Base-by-base conservation (phyloP, 108 stramenopile genomes). In the Conticribra weissflogii region DNA sequence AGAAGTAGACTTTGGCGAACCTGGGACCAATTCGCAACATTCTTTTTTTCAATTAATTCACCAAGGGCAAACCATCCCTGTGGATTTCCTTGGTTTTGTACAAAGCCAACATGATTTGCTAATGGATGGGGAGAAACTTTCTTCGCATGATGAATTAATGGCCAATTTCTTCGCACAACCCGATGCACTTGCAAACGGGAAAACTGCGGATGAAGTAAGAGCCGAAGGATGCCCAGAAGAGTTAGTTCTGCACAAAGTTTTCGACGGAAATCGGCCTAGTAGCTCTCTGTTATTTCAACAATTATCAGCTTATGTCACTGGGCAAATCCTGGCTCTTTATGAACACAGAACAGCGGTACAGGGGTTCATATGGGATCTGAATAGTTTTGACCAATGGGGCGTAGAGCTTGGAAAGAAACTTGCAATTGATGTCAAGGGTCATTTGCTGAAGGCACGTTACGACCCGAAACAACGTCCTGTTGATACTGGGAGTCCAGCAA, bases 381-480 rank as follows among this genome's bases (percentile, higher is more conserved):
- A 98, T 68, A 95, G 94, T n/a, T 99, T 98, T 67, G 99, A 99
- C 80, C 99, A 99, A 77, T 99, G 97, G 96, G 99, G 99, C 23
- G 99, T 99, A 9, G 97, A 99, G 79, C 93, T 99, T 12, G 99
- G 99, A 41, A 99, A 99, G 86, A 94, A 96, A 71, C 84, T 98
- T n/a, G 99, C 99, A 9, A 82, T 87, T 46, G 90, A 92, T 53
- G 86, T 94, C 18, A 90, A 88, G 76, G 75, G 75, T 12, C 84
- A 93, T 29, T 59, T 96, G 63, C 54, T 84, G 47, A 68, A 86
- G 23, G 94, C 88, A 28, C 72, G 93, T 45, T 66, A 82, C 34
- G 83, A 83, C 21, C 64, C 72, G 41, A 54, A 78, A 48, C 61
- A 60, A 32, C 64, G 57, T 18, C 52, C 68, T 32, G 62, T 82